These are phyloP conservation scores for Agrocybe chaxingu DNA, from an alignment of 768 basidiomycete genomes.

Conservation along the genomic window DNA sequence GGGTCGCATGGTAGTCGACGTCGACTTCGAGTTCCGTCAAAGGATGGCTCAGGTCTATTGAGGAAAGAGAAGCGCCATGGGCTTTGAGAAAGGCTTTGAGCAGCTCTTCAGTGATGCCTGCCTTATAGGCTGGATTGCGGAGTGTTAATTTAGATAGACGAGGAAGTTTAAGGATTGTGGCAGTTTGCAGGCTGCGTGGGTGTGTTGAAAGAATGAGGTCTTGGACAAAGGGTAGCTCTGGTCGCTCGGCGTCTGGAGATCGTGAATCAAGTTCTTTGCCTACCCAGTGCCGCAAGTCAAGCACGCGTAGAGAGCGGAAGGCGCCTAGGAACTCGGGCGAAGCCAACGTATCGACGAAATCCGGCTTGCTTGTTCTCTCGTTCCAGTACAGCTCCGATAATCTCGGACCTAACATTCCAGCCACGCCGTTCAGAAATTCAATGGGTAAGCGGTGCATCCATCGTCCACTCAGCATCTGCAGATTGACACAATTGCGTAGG, in stretches of 20 bases:
- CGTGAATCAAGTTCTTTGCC: conserved; percentile 20
- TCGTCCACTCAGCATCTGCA: conserved; percentile 42
- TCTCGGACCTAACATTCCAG: conserved; percentile 35
- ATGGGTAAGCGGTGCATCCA: conserved; percentile 41
- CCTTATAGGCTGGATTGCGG: conserved; percentile 23
- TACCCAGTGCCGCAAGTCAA: conserved; percentile 44
- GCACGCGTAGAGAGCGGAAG: conserved; percentile 38
- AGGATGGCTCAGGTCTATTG: conserved; percentile 38
- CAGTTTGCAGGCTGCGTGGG: conserved; percentile 32
- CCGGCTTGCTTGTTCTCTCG: conserved; percentile 20
- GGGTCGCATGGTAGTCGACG: conserved; percentile 20
- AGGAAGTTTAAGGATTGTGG: conserved; percentile 38
- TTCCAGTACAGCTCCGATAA: conserved; percentile 47
- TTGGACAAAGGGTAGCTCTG: conserved; percentile 38
- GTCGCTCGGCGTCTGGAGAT: conserved; percentile 12
- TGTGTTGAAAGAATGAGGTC: conserved; percentile 41
- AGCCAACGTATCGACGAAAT: conserved; percentile 16
- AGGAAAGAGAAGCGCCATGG: conserved; percentile 37
- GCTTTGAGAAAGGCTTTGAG: conserved; percentile 35
- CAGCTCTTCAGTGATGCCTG: conserved; percentile 13
- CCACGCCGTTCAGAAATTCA: conserved; percentile 40
- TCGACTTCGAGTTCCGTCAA: conserved; percentile 31
- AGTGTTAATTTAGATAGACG: conserved; percentile 40
- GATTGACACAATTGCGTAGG: conserved; percentile 41
- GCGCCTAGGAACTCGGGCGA: conserved; percentile 35